These are phyloP conservation scores for Paracoccidioides lutzii DNA, from an alignment of 2,329 filamentous ascomycete genomes.

Conservation along the genomic window DNA sequence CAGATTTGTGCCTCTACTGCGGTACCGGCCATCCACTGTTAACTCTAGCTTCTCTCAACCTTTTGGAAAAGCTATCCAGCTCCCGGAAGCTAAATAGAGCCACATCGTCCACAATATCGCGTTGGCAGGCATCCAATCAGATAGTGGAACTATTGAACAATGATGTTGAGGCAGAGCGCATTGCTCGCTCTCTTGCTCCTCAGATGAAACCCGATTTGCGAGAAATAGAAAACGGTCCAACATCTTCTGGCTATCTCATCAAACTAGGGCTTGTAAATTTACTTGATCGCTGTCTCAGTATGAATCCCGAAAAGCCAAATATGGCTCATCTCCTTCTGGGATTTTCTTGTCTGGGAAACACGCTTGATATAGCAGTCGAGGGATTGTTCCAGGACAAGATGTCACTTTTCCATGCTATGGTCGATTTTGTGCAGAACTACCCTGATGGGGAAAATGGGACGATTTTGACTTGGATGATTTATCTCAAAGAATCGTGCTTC, in stretches of 20 bases:
- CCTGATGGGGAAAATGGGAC: slow-evolving; percentile 49
- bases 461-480: slow-evolving; percentile 56
- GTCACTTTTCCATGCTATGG: slow-evolving; percentile 73
- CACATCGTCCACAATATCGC: slow-evolving; percentile 49
- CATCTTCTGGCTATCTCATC: slow-evolving; percentile 62
- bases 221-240: slow-evolving; percentile 58
- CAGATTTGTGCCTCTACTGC: slow-evolving; percentile 75
- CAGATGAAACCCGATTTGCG: slow-evolving; percentile 53
- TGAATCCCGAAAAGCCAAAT: slow-evolving; percentile 63
- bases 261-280: slow-evolving; percentile 80
- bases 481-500: slow-evolving; percentile 55
- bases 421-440: slow-evolving; percentile 57
- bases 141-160: slow-evolving; percentile 79
- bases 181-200: slow-evolving; percentile 57
- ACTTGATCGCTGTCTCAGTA: slow-evolving; percentile 63
- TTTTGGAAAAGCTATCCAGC: slow-evolving; percentile 75
- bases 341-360: slow-evolving; percentile 62
- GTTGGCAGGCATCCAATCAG: slow-evolving; percentile 60
- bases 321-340: slow-evolving; percentile 85
- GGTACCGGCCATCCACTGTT: slow-evolving; percentile 71
- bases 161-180: slow-evolving; percentile 65
- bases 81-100: slow-evolving; percentile 67
- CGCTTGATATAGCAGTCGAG: slow-evolving; percentile 53
- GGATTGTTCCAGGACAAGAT: slow-evolving; percentile 54
- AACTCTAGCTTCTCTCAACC: slow-evolving; percentile 63